Conservation (phyloP, 129 eudicot genomes). For the Apium graveolens region DNA sequence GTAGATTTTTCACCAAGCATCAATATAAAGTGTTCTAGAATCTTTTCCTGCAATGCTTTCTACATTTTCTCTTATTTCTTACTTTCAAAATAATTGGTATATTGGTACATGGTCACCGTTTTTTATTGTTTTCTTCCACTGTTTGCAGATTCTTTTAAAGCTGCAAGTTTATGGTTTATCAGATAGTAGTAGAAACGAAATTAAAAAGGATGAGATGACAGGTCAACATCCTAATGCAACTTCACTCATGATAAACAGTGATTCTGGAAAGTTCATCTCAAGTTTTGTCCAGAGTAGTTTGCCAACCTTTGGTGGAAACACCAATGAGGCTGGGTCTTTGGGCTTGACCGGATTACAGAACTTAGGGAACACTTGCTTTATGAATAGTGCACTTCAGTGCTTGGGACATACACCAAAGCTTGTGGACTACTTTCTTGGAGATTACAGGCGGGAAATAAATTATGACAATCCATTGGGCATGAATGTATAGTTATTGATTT, state of each 20-base stretch:
- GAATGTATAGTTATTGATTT: slow-evolving; percentile 47
- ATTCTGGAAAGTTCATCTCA: slow-evolving; percentile 21
- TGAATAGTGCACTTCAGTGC: slow-evolving; percentile 98
- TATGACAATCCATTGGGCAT: slow-evolving; percentile 89
- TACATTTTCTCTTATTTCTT: neutral
- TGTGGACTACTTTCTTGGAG: slow-evolving; percentile 98
- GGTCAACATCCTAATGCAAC: slow-evolving; percentile 27
- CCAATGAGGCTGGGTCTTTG: slow-evolving; percentile 74
- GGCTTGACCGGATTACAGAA: slow-evolving; percentile 96
- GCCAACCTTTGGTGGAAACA: slow-evolving; percentile 32
- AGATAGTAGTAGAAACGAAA: slow-evolving; percentile 51
- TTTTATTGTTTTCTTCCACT: slow-evolving; percentile 9
- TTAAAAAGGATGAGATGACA: slow-evolving; percentile 49
- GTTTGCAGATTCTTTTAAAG: slow-evolving; percentile 68
- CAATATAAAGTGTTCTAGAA: neutral
- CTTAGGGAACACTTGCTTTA: slow-evolving; percentile 94
- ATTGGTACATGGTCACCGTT: neutral
- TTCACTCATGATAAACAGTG: slow-evolving; percentile 51
- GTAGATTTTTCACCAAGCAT: neutral
- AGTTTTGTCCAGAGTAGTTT: slow-evolving; percentile 33
- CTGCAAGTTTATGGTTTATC: slow-evolving; percentile 96
- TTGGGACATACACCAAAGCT: slow-evolving; percentile 96
- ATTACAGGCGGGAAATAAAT: slow-evolving; percentile 84
- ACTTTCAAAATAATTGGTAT: neutral
- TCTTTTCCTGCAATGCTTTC: neutral